Evolutionary conservation across 2,329 filamentous ascomycete species (phyloP), one percentile per base, ranked within the genome.

Genomic region (Colletotrichum sp.): DNA sequence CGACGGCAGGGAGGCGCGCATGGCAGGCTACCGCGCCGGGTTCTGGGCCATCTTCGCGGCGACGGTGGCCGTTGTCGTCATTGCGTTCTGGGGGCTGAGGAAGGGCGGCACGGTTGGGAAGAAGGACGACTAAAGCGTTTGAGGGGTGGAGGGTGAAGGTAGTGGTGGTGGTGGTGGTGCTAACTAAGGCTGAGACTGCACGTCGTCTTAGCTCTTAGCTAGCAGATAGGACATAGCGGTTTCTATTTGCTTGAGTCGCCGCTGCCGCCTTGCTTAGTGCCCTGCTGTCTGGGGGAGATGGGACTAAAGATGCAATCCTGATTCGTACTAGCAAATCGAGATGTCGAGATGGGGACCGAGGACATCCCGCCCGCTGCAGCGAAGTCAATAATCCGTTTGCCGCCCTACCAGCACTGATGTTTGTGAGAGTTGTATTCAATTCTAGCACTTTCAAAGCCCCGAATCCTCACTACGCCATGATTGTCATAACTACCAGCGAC

Each of bases 41-140:
- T 92, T 90, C 75, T 91, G 90, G 90, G 84, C 86, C 0, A 87
- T 87, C 24, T 90, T 90, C 82, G 88, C 83, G 2, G 78, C 79
- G 24, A 87, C 86, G 72, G 79, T 88, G 2, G 77, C 86, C 18
- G 84, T 86, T 16, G 82, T 83, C 68, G 75, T 82, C 1, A 79
- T 89, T 60, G 84, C 84, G 15, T 81, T 80, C 5, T 83, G 86
- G 69, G 89, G 89, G 0, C 78, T 91, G 36, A 83, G 85, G 66
- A 87, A 85, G 65, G 84, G 85, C 7, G 89, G 89, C 2, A 87
- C 84, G 36, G 85, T 91, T 34, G 90, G 89, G 0, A 82, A 89
- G 78, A 90, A 90, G 78, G 65, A 76, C 26, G 76, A 76, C n/a
- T 75, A 44, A 62, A 16, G 15, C n/a, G 0, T 12, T 13, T 49